A percentile compares a stretch with the other conserved stretches of the same genome.
phyloP scores from a whole-genome alignment of 2,329 filamentous ascomycete species.

The Colletotrichum sp. region DNA sequence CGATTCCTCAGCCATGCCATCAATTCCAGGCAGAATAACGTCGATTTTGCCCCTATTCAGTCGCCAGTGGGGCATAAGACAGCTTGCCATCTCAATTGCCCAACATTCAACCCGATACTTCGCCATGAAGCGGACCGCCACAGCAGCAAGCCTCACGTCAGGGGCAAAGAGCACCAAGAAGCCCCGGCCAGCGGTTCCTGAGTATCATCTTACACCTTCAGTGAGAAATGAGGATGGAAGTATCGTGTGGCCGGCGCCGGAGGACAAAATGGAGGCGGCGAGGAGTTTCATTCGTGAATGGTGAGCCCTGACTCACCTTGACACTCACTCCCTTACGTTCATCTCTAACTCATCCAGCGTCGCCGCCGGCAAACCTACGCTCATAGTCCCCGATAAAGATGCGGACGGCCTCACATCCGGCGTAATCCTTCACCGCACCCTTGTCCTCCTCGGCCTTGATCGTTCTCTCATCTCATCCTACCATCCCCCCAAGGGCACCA shows the following conservation, averaged over 20 bases:
- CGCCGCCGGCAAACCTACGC: conserved; percentile 50
- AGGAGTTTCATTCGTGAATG: conserved; percentile 63
- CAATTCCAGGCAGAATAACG: neutral
- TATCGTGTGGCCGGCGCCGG: conserved; percentile 67
- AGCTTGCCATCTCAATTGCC: rapidly evolving
- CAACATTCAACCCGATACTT: neutral
- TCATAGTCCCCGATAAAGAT: conserved; percentile 74
- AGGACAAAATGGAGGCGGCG: conserved; percentile 58
- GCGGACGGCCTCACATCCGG: conserved; percentile 71
- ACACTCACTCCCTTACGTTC: neutral
- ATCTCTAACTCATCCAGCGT: conserved; percentile 45
- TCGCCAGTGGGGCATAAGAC: neutral
- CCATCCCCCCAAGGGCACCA: conserved; percentile 63
- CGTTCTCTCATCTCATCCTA: conserved; percentile 59
- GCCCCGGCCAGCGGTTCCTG: conserved; percentile 33
- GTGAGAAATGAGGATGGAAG: conserved; percentile 47
- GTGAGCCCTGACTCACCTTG: conserved; percentile 36
- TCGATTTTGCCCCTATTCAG: neutral
- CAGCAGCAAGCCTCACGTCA: neutral
- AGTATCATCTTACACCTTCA: conserved; percentile 49
- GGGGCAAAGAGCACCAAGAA: neutral
- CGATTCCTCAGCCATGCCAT: neutral
- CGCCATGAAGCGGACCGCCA: conserved; percentile 5
- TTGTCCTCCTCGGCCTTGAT: conserved; percentile 62
- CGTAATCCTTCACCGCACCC: conserved; percentile 64